phyloP scores from a whole-genome alignment of 805 yeast genomes.

The Zygoascus bituminiphila region DNA sequence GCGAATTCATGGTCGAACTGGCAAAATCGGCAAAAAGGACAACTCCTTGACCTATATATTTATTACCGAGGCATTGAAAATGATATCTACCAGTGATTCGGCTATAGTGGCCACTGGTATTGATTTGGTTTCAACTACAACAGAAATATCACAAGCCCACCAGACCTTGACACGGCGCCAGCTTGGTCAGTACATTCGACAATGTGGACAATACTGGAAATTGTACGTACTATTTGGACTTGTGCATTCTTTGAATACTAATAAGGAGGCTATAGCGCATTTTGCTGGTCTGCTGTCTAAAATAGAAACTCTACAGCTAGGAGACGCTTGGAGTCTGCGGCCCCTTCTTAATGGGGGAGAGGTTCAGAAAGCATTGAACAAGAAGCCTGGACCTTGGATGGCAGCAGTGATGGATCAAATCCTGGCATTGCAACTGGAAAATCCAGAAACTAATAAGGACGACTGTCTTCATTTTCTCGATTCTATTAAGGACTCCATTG shows the following conservation, averaged over 20 bases:
- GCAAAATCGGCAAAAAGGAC: not conserved
- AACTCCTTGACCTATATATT: not conserved
- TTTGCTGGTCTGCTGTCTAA: slow-evolving; percentile 15
- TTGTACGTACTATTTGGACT: slow-evolving; percentile 34
- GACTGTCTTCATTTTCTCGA: slow-evolving; percentile 42
- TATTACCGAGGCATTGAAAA: not conserved
- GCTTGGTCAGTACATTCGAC: slow-evolving; percentile 51
- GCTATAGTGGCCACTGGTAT: slow-evolving; percentile 36
- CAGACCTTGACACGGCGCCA: slow-evolving; percentile 35
- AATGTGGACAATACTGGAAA: slow-evolving; percentile 45
- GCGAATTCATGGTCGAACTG: not conserved
- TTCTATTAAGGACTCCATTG: slow-evolving; percentile 6
- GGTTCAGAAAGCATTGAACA: slow-evolving; percentile 40
- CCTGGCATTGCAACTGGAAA: slow-evolving; percentile 68
- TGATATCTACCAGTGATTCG: slow-evolving; percentile 31
- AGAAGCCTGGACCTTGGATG: slow-evolving; percentile 88
- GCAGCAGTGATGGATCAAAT: slow-evolving; percentile 45
- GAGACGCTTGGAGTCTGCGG: slow-evolving; percentile 41
- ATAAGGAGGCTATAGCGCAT: slow-evolving; percentile 27
- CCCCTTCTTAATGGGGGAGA: slow-evolving; percentile 65
- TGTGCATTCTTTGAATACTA: slow-evolving; percentile 23
- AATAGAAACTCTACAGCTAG: slow-evolving; percentile 32
- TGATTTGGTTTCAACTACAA: slow-evolving; percentile 18
- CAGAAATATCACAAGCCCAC: slow-evolving; percentile 5
- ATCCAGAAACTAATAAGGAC: slow-evolving; percentile 47